A percentile compares a stretch with the other conserved stretches of the same genome.
Evolutionary conservation across 1,139 yeast species (phyloP).

Genomic region (Kodamaea sp.): DNA sequence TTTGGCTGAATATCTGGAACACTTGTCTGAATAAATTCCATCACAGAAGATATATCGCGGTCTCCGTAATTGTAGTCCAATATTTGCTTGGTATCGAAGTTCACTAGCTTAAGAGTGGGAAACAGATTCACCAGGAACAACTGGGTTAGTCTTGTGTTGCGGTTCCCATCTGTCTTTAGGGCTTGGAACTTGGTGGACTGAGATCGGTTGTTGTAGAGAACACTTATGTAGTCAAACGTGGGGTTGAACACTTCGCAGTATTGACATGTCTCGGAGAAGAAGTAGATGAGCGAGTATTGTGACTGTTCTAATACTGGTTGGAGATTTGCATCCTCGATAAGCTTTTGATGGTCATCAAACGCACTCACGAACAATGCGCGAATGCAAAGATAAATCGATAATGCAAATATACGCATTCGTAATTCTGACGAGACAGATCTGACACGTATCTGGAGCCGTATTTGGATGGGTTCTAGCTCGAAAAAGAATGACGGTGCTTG

Average conservation of each 20-base stretch:
- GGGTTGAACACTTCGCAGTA: slow-evolving; percentile 41
- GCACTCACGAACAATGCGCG: neutral
- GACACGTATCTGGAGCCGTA: too few relatives aligned
- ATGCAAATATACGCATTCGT: too few relatives aligned
- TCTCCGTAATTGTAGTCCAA: slow-evolving; percentile 19
- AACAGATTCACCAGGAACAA: slow-evolving; percentile 29
- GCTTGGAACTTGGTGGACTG: slow-evolving; percentile 26
- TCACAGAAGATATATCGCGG: slow-evolving; percentile 27
- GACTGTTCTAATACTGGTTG: slow-evolving; percentile 21
- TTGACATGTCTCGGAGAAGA: slow-evolving; percentile 39
- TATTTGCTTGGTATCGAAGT: slow-evolving; percentile 30
- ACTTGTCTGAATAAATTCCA: slow-evolving; percentile 22
- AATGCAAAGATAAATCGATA: too few relatives aligned
- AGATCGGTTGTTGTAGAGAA: slow-evolving; percentile 24
- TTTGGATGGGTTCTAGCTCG: too few relatives aligned
- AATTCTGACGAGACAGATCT: too few relatives aligned
- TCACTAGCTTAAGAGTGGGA: slow-evolving; percentile 37
- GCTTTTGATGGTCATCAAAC: slow-evolving; percentile 14
- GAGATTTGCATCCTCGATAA: slow-evolving; percentile 21
- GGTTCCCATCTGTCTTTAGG: slow-evolving; percentile 30
- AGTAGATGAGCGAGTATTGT: slow-evolving; percentile 42
- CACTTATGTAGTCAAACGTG: slow-evolving; percentile 34
- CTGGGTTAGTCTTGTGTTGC: slow-evolving; percentile 23
- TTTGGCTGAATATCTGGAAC: slow-evolving; percentile 20
- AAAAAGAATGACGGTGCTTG: neutral